Evolutionary conservation across 2,329 filamentous ascomycete species (phyloP), one percentile per base, ranked within the genome.

Genomic region (Aureobasidium musti): DNA sequence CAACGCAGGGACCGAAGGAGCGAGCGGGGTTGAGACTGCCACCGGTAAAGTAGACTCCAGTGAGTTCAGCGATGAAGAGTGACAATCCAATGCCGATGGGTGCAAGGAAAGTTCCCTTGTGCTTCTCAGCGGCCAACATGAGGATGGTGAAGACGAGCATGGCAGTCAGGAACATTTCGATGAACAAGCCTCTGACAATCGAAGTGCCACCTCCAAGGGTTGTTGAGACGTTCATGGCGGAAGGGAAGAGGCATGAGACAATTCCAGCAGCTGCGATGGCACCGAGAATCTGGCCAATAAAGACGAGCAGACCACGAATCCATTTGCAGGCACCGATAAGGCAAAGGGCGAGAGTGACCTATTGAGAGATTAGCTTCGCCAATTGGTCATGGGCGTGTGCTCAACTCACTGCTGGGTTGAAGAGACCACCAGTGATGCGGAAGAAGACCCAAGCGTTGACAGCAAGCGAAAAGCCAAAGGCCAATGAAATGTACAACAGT

Each of bases 161-260:
- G n/a, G 79, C 77, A 2, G 82, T 83, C 45, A 82, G 73, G 65
- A 83, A 80, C 79, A 82, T 82, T 69, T 83, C 81, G 64, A 83
- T 82, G 73, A 78, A 83, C 3, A 83, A 70, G 14, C 81, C 82
- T 41, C 78, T 79, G 28, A 73, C 75, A 28, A 82, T 71, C 1
- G 79, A 80, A 3, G 81, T 82, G 23, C 73, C 72, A 17, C 71
- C 71, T 50, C 77, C 76, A n/a, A 83, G 76, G 5, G 75, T 78
- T 1, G 81, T 82, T 13, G 77, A 76, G 23, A 83, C 81, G 43
- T 77, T 75, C 26, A 83, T 75, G 23, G 77, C 75, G 1, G 79
- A 79, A 6, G 82, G 80, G 43, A 83, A 81, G 8, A 82, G 73
- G 0, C 74, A 75, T 1, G 76, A 77, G 5, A 82, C 80, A 2